Evolutionary conservation across 2,329 filamentous ascomycete genomes (phyloP).

Genomic region (Aspergillus bombycis): DNA sequence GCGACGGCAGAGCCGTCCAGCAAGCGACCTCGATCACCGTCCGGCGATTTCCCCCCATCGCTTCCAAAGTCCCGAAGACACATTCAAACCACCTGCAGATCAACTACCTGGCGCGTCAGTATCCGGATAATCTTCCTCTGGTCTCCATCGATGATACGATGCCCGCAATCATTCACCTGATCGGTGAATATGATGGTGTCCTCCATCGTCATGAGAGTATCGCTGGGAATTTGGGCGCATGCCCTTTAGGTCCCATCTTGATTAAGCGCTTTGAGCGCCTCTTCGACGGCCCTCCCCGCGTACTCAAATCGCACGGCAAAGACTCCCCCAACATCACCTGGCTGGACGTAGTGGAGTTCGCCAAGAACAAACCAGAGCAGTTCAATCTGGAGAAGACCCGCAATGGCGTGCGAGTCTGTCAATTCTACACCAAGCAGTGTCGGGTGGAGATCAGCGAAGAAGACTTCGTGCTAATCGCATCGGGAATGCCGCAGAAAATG

Average conservation of each 20-base stretch:
- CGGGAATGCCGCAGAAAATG: constrained; percentile 79
- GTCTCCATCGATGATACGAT: constrained; percentile 71
- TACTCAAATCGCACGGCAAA: constrained; percentile 65
- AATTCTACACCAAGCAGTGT: constrained; percentile 79
- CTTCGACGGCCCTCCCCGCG: constrained; percentile 78
- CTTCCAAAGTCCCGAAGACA: constrained; percentile 58
- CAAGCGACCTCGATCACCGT: constrained; percentile 51
- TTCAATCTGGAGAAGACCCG: constrained; percentile 72
- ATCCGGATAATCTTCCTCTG: constrained; percentile 63
- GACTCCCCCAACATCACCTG: constrained; percentile 69
- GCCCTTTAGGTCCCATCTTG: constrained; percentile 78
- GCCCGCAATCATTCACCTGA: constrained; percentile 69
- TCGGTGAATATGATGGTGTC: constrained; percentile 82
- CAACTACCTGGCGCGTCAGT: constrained; percentile 68
- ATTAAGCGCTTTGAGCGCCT: constrained; percentile 84
- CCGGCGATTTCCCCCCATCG: constrained; percentile 42
- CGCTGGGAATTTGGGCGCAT: constrained; percentile 80
- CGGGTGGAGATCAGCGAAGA: constrained; percentile 86
- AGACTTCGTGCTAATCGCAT: constrained; percentile 82
- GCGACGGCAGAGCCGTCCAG: constrained; percentile 42
- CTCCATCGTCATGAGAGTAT: constrained; percentile 84
- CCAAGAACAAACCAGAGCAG: constrained; percentile 76
- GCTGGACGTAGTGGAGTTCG: constrained; percentile 84
- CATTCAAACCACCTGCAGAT: constrained; percentile 65
- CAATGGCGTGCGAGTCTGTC: constrained; percentile 73